Base-by-base conservation (phyloP, 768 basidiomycete species). In the Gymnopilus dilepis region DNA sequence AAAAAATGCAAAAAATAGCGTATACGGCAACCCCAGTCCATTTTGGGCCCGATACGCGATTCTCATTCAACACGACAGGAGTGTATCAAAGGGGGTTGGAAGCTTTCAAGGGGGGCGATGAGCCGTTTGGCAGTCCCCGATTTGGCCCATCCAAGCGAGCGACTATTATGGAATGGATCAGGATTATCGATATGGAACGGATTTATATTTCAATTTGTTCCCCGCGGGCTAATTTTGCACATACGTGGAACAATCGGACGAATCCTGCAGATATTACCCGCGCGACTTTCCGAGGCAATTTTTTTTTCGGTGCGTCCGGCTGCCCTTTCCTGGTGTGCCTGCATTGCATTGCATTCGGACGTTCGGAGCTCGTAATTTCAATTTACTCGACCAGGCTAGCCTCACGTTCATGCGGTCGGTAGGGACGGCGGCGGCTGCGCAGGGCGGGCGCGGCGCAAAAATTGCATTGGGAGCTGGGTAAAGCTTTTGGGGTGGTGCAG, bases 31-130 rank as follows among this genome's bases (percentile, higher is more conserved):
- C 47, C 47, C 28, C 47, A 50, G 28, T 50, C 47, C 47, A 50
- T n/a, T 50, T 19, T 31, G 17, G 30, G 30, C 47, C 47, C 47
- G 47, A 50, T 50, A 50, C 47, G 47, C 47, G 47, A 50, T 50
- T 50, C 47, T 31, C 47, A 50, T 50, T 50, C 47, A 48, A 30
- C 45, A 50, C 47, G 47, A 50, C 47, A 50, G 47, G 47, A 50
- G 47, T 50, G 47, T 50, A 50, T 31, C 26, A 50, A 50, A 50
- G 47, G 47, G 45, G 47, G 47, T 50, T 50, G 47, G 47, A 50
- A 50, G 47, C 47, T 19, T 19, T 50, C 30, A 50, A 50, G 47
- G 47, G 47, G 45, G 47, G 47, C 47, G 28, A 50, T 50, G 47
- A 50, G 47, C 47, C 47, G 47, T 50, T 50, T 50, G 47, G 47